Evolutionary conservation across 2,329 filamentous ascomycete genomes (phyloP), one percentile per base, ranked within the genome.

Genomic region (Phaeosphaeriaceae sp.): DNA sequence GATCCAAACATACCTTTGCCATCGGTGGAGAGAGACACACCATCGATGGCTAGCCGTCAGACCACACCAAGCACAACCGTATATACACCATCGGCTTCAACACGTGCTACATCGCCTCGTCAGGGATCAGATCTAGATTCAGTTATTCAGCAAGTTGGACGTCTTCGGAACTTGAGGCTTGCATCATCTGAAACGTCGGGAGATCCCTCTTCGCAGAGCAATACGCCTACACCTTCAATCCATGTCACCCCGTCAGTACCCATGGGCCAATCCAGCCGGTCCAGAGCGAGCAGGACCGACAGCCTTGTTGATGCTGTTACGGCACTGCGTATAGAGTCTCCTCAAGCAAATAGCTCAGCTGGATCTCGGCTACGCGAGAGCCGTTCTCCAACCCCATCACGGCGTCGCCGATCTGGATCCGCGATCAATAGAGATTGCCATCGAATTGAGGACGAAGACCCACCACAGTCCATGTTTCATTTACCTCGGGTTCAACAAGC

Each of bases 381-480:
- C 18, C 48, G 43, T 16, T 58, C 52, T 18, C 50, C 50, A 46
- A 51, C 62, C n/a, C 48, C 49, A 37, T 55, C 52, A 37, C 42
- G 48, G 21, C 52, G 58, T 32, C 50, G 54, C 16, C 60, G 61
- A 11, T 61, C 61, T 9, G 50, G 55, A 7, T 58, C 57, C 2
- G 40, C 20, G 7, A 36, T 50, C n/a, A 23, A 46, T 21, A 36
- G 34, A 53, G 34, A 20, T 1, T 26, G 15, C 2, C 54, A 65
- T 46, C 16, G 42, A 28, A 39, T 62, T 16, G 58, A 58, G 26
- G 34, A 58, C 28, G 62, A 65, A 47, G 43, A 50, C 1, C 55
- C 58, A 9, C 60, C 62, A 34, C 23, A 57, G 16, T 30, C 51
- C 3, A 36, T 48, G 4, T 46, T 34, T 8, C 40, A 54, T 20